phyloP scores from a whole-genome alignment of 495 filamentous ascomycete genomes.

The Xylaria scruposa region DNA sequence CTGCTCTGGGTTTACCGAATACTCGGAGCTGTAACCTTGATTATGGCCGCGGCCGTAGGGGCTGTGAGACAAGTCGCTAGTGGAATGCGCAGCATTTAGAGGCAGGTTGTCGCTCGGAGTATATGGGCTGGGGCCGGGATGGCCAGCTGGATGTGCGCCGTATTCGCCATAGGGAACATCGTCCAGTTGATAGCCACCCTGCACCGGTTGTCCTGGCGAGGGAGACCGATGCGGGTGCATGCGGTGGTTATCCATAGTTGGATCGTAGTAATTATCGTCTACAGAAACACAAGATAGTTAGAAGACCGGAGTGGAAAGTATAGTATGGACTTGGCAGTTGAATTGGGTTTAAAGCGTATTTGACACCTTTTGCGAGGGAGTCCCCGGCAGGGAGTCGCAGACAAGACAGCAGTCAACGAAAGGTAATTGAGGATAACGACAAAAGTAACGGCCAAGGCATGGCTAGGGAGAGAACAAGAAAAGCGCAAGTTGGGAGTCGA shows the following conservation, averaged over 20 bases:
- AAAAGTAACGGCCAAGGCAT: neutral
- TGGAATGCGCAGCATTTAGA: slow-evolving; percentile 68
- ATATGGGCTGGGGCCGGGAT: slow-evolving; percentile 59
- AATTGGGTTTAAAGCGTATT: slow-evolving; percentile 15
- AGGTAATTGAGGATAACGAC: slow-evolving; percentile 23
- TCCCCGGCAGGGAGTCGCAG: slow-evolving; percentile 28
- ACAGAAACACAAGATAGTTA: slow-evolving; percentile 32
- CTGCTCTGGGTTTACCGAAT: slow-evolving; percentile 77
- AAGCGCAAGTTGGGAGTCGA: neutral
- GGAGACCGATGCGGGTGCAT: slow-evolving; percentile 64
- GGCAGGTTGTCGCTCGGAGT: slow-evolving; percentile 55
- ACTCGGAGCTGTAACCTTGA: slow-evolving; percentile 67
- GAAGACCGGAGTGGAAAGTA: slow-evolving; percentile 13
- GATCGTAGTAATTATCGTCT: slow-evolving; percentile 70
- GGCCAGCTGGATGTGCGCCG: slow-evolving; percentile 42
- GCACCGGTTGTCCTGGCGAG: slow-evolving; percentile 60
- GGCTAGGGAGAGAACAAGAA: slow-evolving; percentile 26
- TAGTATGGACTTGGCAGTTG: neutral
- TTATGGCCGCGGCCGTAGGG: slow-evolving; percentile 76
- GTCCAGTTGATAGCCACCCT: slow-evolving; percentile 73
- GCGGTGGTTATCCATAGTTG: slow-evolving; percentile 59
- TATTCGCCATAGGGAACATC: slow-evolving; percentile 64
- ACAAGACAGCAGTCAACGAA: slow-evolving; percentile 30
- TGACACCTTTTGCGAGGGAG: slow-evolving; percentile 28
- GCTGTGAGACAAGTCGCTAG: slow-evolving; percentile 67